phyloP scores from a whole-genome alignment of 2,329 filamentous ascomycete species.

The Aspergillus puulaauensis region DNA sequence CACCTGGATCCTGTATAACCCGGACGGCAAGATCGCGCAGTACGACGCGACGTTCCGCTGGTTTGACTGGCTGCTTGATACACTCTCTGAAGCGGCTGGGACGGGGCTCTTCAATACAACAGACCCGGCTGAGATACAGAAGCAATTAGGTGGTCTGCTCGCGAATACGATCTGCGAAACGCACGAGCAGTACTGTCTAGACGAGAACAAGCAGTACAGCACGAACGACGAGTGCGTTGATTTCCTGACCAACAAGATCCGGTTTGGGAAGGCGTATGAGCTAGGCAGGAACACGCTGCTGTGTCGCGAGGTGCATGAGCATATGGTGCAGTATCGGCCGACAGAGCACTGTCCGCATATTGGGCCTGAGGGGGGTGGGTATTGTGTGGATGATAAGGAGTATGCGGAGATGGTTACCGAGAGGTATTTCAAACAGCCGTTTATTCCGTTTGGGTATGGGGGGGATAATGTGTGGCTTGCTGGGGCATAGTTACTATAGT shows the following conservation, averaged over 20 bases:
- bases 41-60: conserved; percentile 28
- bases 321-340: conserved; percentile 28
- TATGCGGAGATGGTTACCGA: conserved; percentile 25
- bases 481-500: background rate
- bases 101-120: conserved; percentile 17
- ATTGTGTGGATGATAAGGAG: conserved; percentile 28
- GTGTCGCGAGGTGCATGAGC: conserved; percentile 29
- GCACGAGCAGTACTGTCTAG: conserved; percentile 21
- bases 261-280: conserved; percentile 27
- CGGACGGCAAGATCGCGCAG: conserved; percentile 22
- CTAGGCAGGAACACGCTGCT: conserved; percentile 27
- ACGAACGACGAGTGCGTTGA: conserved; percentile 17
- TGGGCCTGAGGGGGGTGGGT: conserved; percentile 25
- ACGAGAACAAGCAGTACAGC: conserved; percentile 22
- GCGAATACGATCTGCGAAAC: conserved; percentile 23
- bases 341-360: conserved; percentile 29
- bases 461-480: conserved; percentile 20
- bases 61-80: conserved; percentile 24
- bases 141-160: conserved; percentile 6
- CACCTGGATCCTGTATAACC: conserved; percentile 26
- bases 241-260: conserved; percentile 18
- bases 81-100: conserved; percentile 13
- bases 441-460: conserved; percentile 24
- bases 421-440: conserved; percentile 25
- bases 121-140: conserved; percentile 1